Percentiles rank a stretch among this genome's conserved stretches.
These are phyloP conservation scores for Penstemon davidsonii DNA, from an alignment of 257 asterid genomes.

Conservation along the genomic window DNA sequence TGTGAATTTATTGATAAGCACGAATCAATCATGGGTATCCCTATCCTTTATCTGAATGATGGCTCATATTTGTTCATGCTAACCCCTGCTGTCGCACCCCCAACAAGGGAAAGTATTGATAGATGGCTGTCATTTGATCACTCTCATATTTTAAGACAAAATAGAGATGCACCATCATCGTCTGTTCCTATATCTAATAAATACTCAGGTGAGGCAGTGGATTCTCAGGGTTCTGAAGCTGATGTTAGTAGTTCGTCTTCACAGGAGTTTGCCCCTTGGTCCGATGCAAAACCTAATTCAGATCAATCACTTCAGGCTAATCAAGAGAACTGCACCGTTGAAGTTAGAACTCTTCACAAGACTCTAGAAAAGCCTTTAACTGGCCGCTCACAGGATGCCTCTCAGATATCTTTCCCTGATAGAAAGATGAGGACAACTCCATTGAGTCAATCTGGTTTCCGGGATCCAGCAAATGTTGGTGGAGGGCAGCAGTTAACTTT, in stretches of 20 bases:
- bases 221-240: conserved; percentile 50
- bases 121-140: conserved; percentile 53
- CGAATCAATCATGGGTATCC: conserved; percentile 59
- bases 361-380: conserved; percentile 38
- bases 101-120: conserved; percentile 57
- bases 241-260: conserved; percentile 36
- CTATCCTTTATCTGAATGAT: conserved; percentile 72
- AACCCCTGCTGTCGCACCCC: conserved; percentile 73
- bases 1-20: conserved; percentile 31
- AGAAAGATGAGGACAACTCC: conserved; percentile 66
- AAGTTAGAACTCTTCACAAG: conserved; percentile 34
- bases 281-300: conserved; percentile 30
- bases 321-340: conserved; percentile 33
- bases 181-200: conserved; percentile 37
- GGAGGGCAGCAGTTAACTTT: conserved; percentile 89
- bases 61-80: conserved; percentile 81
- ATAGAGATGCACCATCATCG: conserved; percentile 28
- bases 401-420: conserved; percentile 96
- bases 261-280: conserved; percentile 35
- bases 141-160: conserved; percentile 30
- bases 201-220: conserved; percentile 39
- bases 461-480: conserved; percentile 87
- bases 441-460: conserved; percentile 85
- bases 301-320: conserved; percentile 29
- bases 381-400: conserved; percentile 46